phyloP scores from a whole-genome alignment of 2,329 filamentous ascomycete species.

The Lanzia echinophila region DNA sequence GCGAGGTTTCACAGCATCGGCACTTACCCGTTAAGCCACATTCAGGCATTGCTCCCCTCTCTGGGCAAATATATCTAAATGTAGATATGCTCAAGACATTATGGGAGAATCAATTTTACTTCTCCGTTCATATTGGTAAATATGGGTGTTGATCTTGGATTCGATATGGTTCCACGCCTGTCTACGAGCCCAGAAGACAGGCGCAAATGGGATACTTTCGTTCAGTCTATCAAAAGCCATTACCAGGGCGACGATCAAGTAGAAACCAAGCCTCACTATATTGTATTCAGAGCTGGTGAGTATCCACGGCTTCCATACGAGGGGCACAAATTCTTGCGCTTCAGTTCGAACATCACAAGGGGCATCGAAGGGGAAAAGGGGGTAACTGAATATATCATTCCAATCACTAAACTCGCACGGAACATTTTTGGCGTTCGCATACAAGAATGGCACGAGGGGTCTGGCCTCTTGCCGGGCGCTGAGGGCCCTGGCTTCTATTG shows the following conservation, averaged over 20 bases:
- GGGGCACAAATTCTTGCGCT: slow-evolving; percentile 28
- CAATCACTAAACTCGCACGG: slow-evolving; percentile 17
- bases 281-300: slow-evolving; percentile 26
- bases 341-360: slow-evolving; percentile 21
- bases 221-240: slow-evolving; percentile 14
- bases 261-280: slow-evolving; percentile 18
- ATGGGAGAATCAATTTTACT: no score
- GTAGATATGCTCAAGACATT: no score
- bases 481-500: slow-evolving; percentile 13
- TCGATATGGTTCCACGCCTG: slow-evolving; percentile 27
- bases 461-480: no score
- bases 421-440: slow-evolving; percentile 22
- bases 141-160: slow-evolving; percentile 26
- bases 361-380: slow-evolving; percentile 13
- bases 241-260: not conserved
- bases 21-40: no score
- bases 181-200: slow-evolving; percentile 22
- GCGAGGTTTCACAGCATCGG: no score
- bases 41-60: no score
- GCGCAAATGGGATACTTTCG: slow-evolving; percentile 22
- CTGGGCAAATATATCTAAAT: no score
- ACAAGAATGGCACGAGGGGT: slow-evolving; percentile 18
- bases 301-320: slow-evolving; percentile 26
- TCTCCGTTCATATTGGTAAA: no score
- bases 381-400: slow-evolving; percentile 21